Conservation (phyloP, 148 eudicot species). For the Polygonum maritimum region DNA sequence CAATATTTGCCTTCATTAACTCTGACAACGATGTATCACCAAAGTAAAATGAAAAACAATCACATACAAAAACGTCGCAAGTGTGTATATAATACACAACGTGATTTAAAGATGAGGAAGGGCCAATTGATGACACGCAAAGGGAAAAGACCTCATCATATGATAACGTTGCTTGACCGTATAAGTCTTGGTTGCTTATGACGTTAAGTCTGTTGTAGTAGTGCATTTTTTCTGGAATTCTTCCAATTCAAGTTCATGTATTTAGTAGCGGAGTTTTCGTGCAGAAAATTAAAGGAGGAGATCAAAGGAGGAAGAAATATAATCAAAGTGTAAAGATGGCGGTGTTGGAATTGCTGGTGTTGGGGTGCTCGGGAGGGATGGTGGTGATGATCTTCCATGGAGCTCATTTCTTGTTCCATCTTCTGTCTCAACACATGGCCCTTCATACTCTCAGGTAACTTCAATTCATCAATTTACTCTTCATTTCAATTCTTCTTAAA, state of each 20-base stretch:
- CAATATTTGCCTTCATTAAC: not conserved
- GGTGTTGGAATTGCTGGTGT: not conserved
- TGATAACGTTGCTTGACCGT: too few species aligned
- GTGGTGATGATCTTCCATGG: not conserved
- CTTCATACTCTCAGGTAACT: not conserved
- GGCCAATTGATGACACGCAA: not conserved
- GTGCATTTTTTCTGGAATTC: too few species aligned
- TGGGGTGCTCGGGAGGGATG: not conserved
- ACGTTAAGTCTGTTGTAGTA: not conserved
- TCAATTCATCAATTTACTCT: not conserved
- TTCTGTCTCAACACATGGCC: not conserved
- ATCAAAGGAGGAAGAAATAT: too few species aligned
- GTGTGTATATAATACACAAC: too few species aligned
- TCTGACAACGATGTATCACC: not conserved
- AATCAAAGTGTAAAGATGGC: not conserved
- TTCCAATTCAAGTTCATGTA: too few species aligned
- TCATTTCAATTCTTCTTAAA: too few species aligned
- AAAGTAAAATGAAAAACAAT: not conserved
- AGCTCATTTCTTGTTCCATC: not conserved
- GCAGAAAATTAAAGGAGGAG: too few species aligned
- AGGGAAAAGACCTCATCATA: not conserved
- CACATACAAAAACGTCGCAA: too few species aligned
- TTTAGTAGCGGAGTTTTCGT: too few species aligned
- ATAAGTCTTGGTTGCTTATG: not conserved
- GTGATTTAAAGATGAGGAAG: too few species aligned